A percentile compares a stretch with the other conserved stretches of the same genome.
These are phyloP conservation scores for Aspergillus ibericus DNA, from an alignment of 2,329 filamentous ascomycete species.

Conservation along the genomic window DNA sequence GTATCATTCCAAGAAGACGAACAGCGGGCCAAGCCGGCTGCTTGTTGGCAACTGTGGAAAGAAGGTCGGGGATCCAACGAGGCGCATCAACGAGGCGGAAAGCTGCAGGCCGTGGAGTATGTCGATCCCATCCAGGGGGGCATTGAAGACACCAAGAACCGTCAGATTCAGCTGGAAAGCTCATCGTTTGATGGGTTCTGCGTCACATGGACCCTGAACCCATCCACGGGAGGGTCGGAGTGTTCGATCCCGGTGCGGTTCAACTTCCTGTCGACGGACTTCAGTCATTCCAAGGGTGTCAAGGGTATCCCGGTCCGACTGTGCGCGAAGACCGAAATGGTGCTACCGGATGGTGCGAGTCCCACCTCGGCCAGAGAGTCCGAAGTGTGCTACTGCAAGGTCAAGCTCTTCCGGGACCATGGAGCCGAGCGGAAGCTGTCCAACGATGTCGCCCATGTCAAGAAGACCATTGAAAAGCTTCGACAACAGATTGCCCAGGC, in stretches of 20 bases:
- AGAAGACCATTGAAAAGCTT: slow-evolving; percentile 93
- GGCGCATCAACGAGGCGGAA: slow-evolving; percentile 88
- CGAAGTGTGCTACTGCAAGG: slow-evolving; percentile 92
- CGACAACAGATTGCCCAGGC: slow-evolving; percentile 87
- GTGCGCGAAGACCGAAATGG: slow-evolving; percentile 80
- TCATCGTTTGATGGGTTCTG: slow-evolving; percentile 93
- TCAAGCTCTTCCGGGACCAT: slow-evolving; percentile 95
- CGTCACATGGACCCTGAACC: slow-evolving; percentile 78
- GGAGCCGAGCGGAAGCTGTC: slow-evolving; percentile 92
- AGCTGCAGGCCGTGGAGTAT: slow-evolving; percentile 91
- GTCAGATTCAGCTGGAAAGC: slow-evolving; percentile 68
- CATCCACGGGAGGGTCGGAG: slow-evolving; percentile 64
- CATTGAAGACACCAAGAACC: slow-evolving; percentile 56
- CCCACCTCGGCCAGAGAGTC: slow-evolving; percentile 36
- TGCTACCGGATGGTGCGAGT: slow-evolving; percentile 56
- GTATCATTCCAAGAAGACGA: slow-evolving; percentile 97
- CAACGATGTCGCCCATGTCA: slow-evolving; percentile 91
- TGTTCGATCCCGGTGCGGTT: slow-evolving; percentile 90
- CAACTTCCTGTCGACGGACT: slow-evolving; percentile 98
- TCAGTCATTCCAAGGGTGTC: slow-evolving; percentile 97
- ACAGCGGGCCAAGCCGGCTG: slow-evolving; percentile 76
- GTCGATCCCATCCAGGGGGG: slow-evolving; percentile 65
- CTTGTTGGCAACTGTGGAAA: slow-evolving; percentile 93
- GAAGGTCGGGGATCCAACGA: slow-evolving; percentile 95
- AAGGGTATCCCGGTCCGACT: slow-evolving; percentile 94